Base-by-base conservation (phyloP, 2,329 filamentous ascomycete species). In the Fusarium acutatum region DNA sequence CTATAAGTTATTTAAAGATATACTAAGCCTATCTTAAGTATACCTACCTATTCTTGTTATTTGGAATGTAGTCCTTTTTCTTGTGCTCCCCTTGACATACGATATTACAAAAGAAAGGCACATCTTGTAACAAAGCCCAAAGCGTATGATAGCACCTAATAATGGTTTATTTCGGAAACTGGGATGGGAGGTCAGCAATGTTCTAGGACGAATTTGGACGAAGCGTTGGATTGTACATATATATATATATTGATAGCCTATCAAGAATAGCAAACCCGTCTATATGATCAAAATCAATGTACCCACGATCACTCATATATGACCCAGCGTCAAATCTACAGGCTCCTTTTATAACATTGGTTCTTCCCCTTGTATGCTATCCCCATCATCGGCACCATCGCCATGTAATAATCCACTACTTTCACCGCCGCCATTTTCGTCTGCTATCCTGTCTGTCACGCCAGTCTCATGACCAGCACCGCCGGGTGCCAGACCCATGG, bases 381-480 rank as follows among this genome's bases (percentile, higher is more conserved):
- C 75, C 6, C 68, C 77, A 24, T 80, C 79, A 61, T 82, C 83
- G 32, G 80, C 82, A 6, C 75, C 81, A 41, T 81, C 80, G 14
- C 79, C 78, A 41, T 82, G 80, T 59, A 88, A 72, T 32, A 88
- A 71, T 2, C 85, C 85, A 53, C 82, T 81, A 56, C 83, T 81
- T 72, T 88, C 86, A 6, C 82, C 82, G 22, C 79, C 80, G 7
- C 47, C 61, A 35, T 82, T 80, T 54, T 84, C 84, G 22, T 77
- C 76, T 32, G 63, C 65, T 13, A 56, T 54, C 52, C 65, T 49
- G 22, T 83, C 79, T 32, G 80, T 81, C 9, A 84, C 70, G 5
- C 84, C 83, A 20, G 76, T 73, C 60, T 80, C 78, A 13, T 81
- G 77, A 7, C 77, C 75, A 15, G 58, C 53, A 38, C 64, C 70